Evolutionary conservation across 1,139 yeast genomes (phyloP).

Genomic region (Kodamaea plutei): DNA sequence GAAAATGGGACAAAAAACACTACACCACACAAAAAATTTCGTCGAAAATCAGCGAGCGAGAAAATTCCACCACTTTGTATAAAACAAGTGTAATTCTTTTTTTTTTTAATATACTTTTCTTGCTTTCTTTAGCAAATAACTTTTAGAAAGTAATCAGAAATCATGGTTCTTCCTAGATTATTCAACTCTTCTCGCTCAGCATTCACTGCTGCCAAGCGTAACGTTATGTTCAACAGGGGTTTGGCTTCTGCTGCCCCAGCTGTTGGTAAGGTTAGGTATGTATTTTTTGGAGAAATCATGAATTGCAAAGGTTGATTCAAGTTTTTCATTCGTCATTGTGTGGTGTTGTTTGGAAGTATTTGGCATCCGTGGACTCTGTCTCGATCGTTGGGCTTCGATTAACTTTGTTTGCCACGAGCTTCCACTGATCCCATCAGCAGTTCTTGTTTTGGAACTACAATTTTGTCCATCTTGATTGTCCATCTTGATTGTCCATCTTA

Average conservation of each 20-base stretch:
- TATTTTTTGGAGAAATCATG: no score
- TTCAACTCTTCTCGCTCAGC: constrained; percentile 90
- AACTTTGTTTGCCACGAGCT: no score
- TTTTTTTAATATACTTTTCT: constrained; percentile 8
- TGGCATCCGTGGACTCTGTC: background rate
- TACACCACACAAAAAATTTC: constrained; percentile 2
- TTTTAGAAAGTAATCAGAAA: constrained; percentile 10
- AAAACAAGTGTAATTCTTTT: constrained; percentile 8
- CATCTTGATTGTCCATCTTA: no score
- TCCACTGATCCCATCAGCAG: no score
- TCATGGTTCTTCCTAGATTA: constrained; percentile 84
- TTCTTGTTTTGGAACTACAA: no score
- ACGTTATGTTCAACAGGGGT: constrained; percentile 71
- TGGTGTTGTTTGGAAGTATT: background rate
- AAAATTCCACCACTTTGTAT: constrained; percentile 7
- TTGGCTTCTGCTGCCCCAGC: constrained; percentile 84
- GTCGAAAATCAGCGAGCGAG: constrained; percentile 5
- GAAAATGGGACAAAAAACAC: no score
- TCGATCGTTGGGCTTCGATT: no score
- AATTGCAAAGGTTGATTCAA: no score
- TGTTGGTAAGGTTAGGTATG: constrained; percentile 89
- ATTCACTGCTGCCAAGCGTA: constrained; percentile 84
- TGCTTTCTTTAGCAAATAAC: constrained; percentile 10
- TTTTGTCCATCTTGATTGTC: no score
- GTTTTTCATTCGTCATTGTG: no score